phyloP scores from a whole-genome alignment of 495 filamentous ascomycete genomes.

The Neurospora terricola region DNA sequence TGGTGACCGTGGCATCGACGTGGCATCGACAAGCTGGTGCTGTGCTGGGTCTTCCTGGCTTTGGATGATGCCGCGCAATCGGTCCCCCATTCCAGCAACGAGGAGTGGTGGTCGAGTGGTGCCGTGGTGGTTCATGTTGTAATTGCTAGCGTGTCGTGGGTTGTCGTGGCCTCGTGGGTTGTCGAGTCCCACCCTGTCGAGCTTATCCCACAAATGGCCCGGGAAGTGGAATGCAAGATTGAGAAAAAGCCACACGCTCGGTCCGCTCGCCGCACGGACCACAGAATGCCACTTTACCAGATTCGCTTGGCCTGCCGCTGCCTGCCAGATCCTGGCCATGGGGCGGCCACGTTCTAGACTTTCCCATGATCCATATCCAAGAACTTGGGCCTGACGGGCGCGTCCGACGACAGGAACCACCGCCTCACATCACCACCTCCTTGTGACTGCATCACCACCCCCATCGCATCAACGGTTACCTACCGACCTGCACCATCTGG shows the following conservation, averaged over 20 bases:
- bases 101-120: background rate
- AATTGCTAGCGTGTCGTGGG: background rate
- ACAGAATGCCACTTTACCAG: background rate
- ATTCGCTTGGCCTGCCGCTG: background rate
- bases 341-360: background rate
- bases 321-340: background rate
- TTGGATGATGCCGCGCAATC: background rate
- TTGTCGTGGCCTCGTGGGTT: background rate
- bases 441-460: background rate
- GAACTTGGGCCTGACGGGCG: background rate
- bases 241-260: background rate
- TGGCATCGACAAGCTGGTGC: background rate
- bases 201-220: background rate
- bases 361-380: background rate
- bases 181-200: background rate
- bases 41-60: background rate
- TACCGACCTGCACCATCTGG: background rate
- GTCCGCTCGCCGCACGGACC: background rate
- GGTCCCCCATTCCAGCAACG: background rate
- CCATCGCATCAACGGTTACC: background rate
- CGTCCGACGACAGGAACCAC: background rate
- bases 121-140: background rate
- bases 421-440: background rate
- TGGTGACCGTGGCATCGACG: background rate
- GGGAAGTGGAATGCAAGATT: background rate